Evolutionary conservation across 2,329 filamentous ascomycete species (phyloP).

Genomic region (Chaetomiaceae sp.): DNA sequence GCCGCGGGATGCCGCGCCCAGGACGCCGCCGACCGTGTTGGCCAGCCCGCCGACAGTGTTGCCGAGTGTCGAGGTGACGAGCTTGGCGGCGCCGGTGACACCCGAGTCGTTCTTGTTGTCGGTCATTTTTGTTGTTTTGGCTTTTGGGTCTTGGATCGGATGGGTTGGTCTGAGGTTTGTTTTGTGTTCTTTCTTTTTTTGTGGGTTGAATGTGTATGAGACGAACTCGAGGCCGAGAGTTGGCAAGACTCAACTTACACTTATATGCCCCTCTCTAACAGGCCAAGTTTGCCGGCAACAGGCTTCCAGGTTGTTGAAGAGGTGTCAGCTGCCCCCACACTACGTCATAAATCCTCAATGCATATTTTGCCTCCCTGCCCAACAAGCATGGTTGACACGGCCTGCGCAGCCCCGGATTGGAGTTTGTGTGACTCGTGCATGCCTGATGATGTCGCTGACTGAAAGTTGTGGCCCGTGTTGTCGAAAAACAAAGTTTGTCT

Average conservation of each 20-base stretch:
- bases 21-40: constrained; percentile 31
- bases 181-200: neutral
- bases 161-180: neutral
- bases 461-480: too few species aligned
- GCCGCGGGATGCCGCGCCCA: constrained; percentile 50
- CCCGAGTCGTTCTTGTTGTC: constrained; percentile 22
- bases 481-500: too few species aligned
- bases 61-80: constrained; percentile 29
- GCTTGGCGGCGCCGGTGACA: constrained; percentile 27
- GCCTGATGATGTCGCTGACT: too few species aligned
- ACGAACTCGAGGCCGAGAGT: too few species aligned
- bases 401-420: too few species aligned
- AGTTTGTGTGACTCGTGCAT: too few species aligned
- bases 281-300: too few species aligned
- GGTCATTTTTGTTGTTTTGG: constrained; percentile 16
- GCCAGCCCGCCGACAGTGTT: constrained; percentile 31
- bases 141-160: too few species aligned
- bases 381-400: too few species aligned
- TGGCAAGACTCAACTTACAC: too few species aligned
- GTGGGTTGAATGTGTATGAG: too few species aligned
- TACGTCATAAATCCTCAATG: constrained; percentile 7
- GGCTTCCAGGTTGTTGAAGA: neutral
- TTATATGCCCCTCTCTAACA: too few species aligned
- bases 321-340: constrained; percentile 9
- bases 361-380: neutral